phyloP scores from a whole-genome alignment of 2,329 filamentous ascomycete species.

The Myriosclerotinia duriaeana region DNA sequence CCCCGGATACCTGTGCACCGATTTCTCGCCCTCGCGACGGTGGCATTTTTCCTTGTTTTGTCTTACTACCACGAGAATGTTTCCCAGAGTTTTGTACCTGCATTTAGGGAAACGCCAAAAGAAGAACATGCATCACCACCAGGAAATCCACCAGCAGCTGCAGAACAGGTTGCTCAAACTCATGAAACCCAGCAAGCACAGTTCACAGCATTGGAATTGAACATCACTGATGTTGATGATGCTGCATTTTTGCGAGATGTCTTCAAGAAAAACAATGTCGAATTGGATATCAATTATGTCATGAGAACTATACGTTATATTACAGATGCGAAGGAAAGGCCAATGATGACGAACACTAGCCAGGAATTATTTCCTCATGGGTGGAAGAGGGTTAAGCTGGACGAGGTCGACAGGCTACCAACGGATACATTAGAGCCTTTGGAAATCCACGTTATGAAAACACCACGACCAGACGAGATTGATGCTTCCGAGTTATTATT shows the following conservation, averaged over 20 bases:
- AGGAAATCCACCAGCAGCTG: conserved; percentile 1
- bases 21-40: conserved; percentile 12
- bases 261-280: conserved; percentile 34
- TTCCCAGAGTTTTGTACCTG: conserved; percentile 16
- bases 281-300: conserved; percentile 36
- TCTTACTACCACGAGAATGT: conserved; percentile 20
- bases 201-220: background rate
- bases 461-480: conserved; percentile 48
- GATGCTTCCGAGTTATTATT: conserved; percentile 59
- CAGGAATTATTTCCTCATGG: conserved; percentile 34
- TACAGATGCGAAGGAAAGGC: conserved; percentile 34
- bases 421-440: conserved; percentile 27
- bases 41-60: conserved; percentile 16
- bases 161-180: background rate
- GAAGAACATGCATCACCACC: conserved; percentile 3
- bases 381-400: conserved; percentile 33
- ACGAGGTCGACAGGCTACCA: conserved; percentile 27
- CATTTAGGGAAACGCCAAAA: conserved; percentile 12
- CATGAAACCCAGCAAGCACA: conserved; percentile 1
- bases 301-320: conserved; percentile 38
- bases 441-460: conserved; percentile 41
- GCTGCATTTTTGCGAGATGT: conserved; percentile 32
- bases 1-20: conserved; percentile 20
- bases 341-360: conserved; percentile 34
- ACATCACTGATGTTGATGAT: conserved; percentile 28